Evolutionary conservation across 192 early-diverging fungal species (phyloP), one percentile per base, ranked within the genome.

Genomic region (Rhizophlyctis rosea): DNA sequence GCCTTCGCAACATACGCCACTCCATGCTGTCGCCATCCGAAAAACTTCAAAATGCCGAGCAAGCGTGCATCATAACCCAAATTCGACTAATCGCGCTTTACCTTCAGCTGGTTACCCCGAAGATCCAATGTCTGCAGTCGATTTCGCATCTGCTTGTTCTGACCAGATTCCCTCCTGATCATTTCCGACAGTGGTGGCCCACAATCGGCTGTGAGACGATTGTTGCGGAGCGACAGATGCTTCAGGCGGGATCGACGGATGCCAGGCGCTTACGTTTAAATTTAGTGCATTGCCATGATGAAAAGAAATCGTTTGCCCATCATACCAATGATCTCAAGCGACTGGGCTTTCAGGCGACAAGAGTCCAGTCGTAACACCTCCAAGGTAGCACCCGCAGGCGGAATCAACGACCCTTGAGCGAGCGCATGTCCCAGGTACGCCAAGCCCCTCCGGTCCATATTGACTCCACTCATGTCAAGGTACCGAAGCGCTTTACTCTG

Each of bases 391-490:
- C 73, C 81, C 2, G 31, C n/a, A 14, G 55, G 55, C 30, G 55
- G 55, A 56, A 9, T 18, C 14, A 58, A 4, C 54, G 21, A 61
- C 4, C 61, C 66, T 35, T 72, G 62, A 21, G 29, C 16, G n/a
- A 89, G 72, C 0, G 86, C 86, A n/a, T 87, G 84, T 2, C 83
- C 75, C 51, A 93, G 62, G 50, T 86, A 89, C 1, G 81, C 73
- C 2, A 85, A 72, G 23, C 82, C 78, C 57, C 86, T 86, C 64
- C 88, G 86, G 54, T 90, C 88, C 34, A 91, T 77, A 0, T 80
- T 62, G 13, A 85, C 79, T 4, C 85, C 83, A 2, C 90, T 89
- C 1, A 94, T 68, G 54, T 92, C 85, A 13, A 92, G 78, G 39
- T 70, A 72, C 60, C 81, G 73, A 35, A 92, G 73, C 31, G 80